Evolutionary conservation across 1,284 basidiomycete genomes (phyloP).

Genomic region (Singerocomus inundabilis): DNA sequence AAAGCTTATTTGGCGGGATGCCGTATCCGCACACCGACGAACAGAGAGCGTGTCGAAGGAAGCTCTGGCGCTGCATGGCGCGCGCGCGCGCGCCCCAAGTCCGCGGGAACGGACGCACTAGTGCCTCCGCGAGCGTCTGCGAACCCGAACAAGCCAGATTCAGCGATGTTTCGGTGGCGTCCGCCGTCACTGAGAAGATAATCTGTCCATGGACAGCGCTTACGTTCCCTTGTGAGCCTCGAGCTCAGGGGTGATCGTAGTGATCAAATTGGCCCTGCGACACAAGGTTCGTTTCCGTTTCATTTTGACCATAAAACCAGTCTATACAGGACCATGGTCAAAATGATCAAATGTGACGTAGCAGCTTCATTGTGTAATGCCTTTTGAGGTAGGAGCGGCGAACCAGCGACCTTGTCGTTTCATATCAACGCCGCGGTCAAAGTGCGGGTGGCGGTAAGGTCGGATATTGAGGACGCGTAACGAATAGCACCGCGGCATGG

Average conservation of each 20-base stretch:
- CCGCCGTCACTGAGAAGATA: not conserved
- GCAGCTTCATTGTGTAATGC: not conserved
- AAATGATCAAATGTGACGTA: not conserved
- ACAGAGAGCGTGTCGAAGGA: not conserved
- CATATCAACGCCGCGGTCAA: slow-evolving; percentile 10
- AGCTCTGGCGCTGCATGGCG: not conserved
- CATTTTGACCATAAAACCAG: not conserved
- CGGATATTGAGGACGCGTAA: not conserved
- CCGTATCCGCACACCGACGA: not conserved
- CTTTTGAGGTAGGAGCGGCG: not conserved
- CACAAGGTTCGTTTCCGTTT: not conserved
- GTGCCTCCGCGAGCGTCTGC: not conserved
- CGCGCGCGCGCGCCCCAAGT: not conserved
- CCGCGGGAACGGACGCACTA: not conserved
- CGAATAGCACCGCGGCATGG: not conserved
- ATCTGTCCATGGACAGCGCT: not conserved
- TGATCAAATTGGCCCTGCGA: not conserved
- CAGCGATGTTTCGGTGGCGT: not conserved
- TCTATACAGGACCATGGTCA: not conserved
- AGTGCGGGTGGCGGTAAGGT: slow-evolving; percentile 1
- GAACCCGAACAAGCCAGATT: not conserved
- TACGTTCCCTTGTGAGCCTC: not conserved
- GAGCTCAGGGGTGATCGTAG: not conserved
- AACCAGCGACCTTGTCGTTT: slow-evolving; percentile 1
- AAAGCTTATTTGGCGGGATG: not conserved